Evolutionary conservation across 2,329 filamentous ascomycete species (phyloP), one percentile per base, ranked within the genome.

Genomic region (Mollisiaceae sp.): DNA sequence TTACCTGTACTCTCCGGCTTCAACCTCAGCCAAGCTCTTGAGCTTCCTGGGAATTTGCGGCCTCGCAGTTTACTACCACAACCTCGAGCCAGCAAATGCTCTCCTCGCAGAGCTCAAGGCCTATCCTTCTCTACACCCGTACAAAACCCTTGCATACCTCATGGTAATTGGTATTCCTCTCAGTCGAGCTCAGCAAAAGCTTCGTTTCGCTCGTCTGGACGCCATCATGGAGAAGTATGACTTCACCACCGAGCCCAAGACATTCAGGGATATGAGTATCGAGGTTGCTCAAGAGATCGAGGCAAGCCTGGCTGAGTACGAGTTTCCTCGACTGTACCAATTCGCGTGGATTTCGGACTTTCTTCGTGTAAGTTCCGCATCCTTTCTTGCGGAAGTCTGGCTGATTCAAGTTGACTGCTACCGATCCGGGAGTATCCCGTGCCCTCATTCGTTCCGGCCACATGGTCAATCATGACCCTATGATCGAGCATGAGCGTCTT

Each of bases 301-400:
- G 38, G 24, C 36, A 5, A 67, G 65, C 58, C 57, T 67, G 15
- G 66, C 60, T 38, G 66, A 67, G 38, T 67, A 60, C 50, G 66
- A 67, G 52, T 67, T 67, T 32, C 66, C 66, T 55, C 60, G 60
- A 22, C 63, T 67, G 6, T 67, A 45, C n/a, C 47, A 60, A 20
- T 67, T 67, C 43, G 66, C 47, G 20, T 65, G 66, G 66, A 61
- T 67, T 15, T 67, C 66, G 9, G 66, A 67, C 45, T 67, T 65
- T 41, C 43, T 67, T 47, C 63, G 66, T 12, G 66, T 67, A 59
- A 55, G 66, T 61, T 3, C 41, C n/a, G 14, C 14, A 50, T 9
- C 27, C n/a, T 15, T 14, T 5, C 27, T 27, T n/a, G 43, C 12
- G 15, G 1, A 38, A 50, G 39, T 39, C 41, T 50, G 20, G 38